Conservation (phyloP, 148 eudicot genomes). For the Bassia scoparia region DNA sequence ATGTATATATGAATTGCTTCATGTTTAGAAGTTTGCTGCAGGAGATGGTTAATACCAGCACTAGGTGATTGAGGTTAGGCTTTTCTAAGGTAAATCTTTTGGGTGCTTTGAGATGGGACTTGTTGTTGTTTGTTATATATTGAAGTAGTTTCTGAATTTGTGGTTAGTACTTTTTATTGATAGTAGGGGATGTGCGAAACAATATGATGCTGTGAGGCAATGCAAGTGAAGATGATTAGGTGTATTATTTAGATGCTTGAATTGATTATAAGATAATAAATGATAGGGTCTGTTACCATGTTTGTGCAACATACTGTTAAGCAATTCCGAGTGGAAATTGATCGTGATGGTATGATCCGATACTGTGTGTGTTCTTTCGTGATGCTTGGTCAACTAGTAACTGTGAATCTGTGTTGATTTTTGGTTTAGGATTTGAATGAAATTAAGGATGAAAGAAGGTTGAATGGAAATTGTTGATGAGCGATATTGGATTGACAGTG, state of each 20-base stretch:
- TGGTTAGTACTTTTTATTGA: too few species aligned
- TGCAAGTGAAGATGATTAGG: too few species aligned
- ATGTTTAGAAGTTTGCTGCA: slow-evolving; percentile 56
- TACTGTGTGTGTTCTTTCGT: neutral
- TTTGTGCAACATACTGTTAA: slow-evolving; percentile 73
- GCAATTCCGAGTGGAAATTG: slow-evolving; percentile 62
- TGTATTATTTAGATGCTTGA: too few species aligned
- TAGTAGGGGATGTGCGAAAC: too few species aligned
- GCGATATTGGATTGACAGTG: slow-evolving; percentile 49
- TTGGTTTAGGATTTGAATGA: neutral
- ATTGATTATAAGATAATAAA: slow-evolving; percentile 38
- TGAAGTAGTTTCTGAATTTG: slow-evolving; percentile 14
- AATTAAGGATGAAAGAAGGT: slow-evolving; percentile 53
- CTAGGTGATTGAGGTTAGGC: slow-evolving; percentile 46
- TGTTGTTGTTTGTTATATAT: neutral
- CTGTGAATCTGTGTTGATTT: slow-evolving; percentile 1
- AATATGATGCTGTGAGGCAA: too few species aligned
- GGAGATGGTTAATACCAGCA: slow-evolving; percentile 43
- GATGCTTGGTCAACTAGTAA: neutral
- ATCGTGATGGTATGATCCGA: slow-evolving; percentile 52
- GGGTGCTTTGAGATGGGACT: neutral
- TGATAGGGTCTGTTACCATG: slow-evolving; percentile 56
- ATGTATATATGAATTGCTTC: slow-evolving; percentile 16
- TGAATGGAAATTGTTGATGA: slow-evolving; percentile 71
- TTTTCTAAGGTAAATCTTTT: neutral